Percentiles rank a stretch among this genome's conserved stretches.
phyloP scores from a whole-genome alignment of 2,329 filamentous ascomycete species.

The Neodidymelliopsis sp. region DNA sequence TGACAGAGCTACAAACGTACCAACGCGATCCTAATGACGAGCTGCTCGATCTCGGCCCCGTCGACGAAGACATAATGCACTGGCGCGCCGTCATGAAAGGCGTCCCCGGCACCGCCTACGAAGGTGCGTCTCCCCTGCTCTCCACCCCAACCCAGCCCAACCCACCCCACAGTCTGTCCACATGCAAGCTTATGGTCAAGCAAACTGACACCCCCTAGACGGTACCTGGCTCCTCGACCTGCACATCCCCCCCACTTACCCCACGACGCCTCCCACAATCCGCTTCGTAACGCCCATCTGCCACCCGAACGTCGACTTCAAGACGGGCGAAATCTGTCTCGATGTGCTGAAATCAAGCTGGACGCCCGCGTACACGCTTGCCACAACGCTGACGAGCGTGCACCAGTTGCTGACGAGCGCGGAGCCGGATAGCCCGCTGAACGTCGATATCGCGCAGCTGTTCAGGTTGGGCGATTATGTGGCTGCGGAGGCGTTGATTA shows the following conservation, averaged over 20 bases:
- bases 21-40: slow-evolving; percentile 63
- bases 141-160: background rate
- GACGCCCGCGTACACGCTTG: slow-evolving; percentile 85
- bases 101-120: slow-evolving; percentile 65
- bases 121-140: slow-evolving; percentile 54
- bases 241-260: slow-evolving; percentile 78
- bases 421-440: slow-evolving; percentile 77
- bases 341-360: slow-evolving; percentile 81
- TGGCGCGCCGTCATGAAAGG: slow-evolving; percentile 69
- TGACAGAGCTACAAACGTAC: slow-evolving; percentile 68
- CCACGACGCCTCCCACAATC: slow-evolving; percentile 77
- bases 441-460: slow-evolving; percentile 78
- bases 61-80: slow-evolving; percentile 64
- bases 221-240: slow-evolving; percentile 88
- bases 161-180: no score
- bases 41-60: slow-evolving; percentile 63
- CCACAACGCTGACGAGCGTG: slow-evolving; percentile 75
- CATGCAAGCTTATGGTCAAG: no score
- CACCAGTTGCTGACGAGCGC: slow-evolving; percentile 73
- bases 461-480: slow-evolving; percentile 72
- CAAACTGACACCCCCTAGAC: slow-evolving; percentile 50
- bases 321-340: slow-evolving; percentile 90
- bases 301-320: slow-evolving; percentile 52
- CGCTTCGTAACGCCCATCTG: slow-evolving; percentile 70
- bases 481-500: slow-evolving; percentile 73